Base-by-base conservation (phyloP, 352 stramenopile genomes). In the Phytophthora hybrid region DNA sequence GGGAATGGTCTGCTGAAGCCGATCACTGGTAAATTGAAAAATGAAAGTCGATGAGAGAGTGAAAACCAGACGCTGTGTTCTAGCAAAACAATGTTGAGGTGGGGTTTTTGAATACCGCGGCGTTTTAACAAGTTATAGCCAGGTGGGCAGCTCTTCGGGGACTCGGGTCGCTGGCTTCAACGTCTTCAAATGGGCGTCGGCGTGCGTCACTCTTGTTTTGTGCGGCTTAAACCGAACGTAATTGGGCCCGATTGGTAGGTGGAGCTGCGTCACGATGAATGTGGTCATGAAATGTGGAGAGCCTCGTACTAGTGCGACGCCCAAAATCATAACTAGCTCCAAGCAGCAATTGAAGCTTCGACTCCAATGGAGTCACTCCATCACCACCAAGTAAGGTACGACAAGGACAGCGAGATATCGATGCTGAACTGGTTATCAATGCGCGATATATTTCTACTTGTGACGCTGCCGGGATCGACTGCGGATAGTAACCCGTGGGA, bases 1-100 rank as follows among this genome's bases (percentile, higher is more conserved):
- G 52, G 37, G 26, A 41, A 62, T 49, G 31, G 26, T n/a, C 16
- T 5, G 34, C 14, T 14, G 34, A 41, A 41, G 34, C 23, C 21
- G 51, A 23, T 10, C 13, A 47, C n/a, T 51, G 5, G 68, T 32
- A 53, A 76, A 65, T 72, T 76, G 60, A 46, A 76, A 66, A 80
- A 52, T 80, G 76, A 56, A 29, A 39, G 51, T 16, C 23, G 37
- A 59, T 7, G 7, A 63, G 23, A 26, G 23, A 26, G 23, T 26
- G 23, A 26, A 26, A 26, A 26, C 23, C 23, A 26, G 23, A 26
- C 23, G 23, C 23, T 26, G 23, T 26, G 23, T 26, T 26, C 23
- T 26, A 26, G 23, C 23, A 41, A 34, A 29, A 21, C 18, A 41
- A 52, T 49, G 37, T 21, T 63, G 57, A 53, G 37, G n/a, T 13